Conservation (phyloP, 306 rosid species). For the Acacia crassicarpa region DNA sequence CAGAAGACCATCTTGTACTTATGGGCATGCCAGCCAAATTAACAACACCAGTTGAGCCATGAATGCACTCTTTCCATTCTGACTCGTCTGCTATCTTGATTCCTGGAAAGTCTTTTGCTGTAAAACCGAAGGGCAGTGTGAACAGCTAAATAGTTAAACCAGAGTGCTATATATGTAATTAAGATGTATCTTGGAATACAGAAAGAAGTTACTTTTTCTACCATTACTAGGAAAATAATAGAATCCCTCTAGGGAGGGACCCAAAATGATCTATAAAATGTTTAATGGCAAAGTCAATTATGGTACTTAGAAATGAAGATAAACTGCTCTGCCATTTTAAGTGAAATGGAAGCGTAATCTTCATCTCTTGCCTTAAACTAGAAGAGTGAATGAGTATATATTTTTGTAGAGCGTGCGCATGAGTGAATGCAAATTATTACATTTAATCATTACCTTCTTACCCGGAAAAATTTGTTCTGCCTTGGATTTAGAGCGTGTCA, state of each 20-base stretch:
- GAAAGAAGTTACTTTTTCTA: neutral
- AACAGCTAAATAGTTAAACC: constrained; percentile 31
- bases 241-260: neutral
- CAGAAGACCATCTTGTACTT: constrained; percentile 93
- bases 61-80: constrained; percentile 84
- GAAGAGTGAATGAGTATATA: constrained; percentile 23
- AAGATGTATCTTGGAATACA: constrained; percentile 10
- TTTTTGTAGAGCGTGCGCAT: neutral
- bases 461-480: constrained; percentile 94
- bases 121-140: constrained; percentile 36
- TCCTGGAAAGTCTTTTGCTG: constrained; percentile 85
- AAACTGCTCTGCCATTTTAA: neutral
- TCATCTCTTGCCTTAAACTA: constrained; percentile 6
- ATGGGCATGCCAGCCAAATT: constrained; percentile 97
- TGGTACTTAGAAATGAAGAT: neutral
- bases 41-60: constrained; percentile 81
- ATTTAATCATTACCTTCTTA: constrained; percentile 87
- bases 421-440: constrained; percentile 23
- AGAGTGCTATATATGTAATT: constrained; percentile 10
- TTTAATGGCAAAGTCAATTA: constrained; percentile 6
- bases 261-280: constrained; percentile 12
- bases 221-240: constrained; percentile 16
- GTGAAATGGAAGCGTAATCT: constrained; percentile 5
- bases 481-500: constrained; percentile 89
- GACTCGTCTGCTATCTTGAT: constrained; percentile 76